These are phyloP conservation scores for Lodderomyces beijingensis DNA, from an alignment of 1,139 yeast species.

Conservation along the genomic window DNA sequence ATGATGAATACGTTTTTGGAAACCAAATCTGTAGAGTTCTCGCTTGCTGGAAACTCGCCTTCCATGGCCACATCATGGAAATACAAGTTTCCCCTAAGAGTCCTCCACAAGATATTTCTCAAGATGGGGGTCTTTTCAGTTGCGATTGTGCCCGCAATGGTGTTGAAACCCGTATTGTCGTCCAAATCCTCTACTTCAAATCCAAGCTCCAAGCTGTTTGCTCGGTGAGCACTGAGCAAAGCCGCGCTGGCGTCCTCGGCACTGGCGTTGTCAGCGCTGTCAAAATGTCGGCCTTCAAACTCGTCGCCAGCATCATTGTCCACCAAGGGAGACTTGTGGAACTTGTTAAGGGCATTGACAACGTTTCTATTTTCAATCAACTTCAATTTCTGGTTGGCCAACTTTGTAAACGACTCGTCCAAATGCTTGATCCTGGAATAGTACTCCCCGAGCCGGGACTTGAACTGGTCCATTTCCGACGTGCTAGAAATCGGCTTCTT, in stretches of 20 bases:
- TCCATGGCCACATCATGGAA: constrained; percentile 46
- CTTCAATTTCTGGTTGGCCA: constrained; percentile 20
- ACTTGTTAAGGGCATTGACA: constrained; percentile 25
- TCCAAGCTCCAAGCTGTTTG: constrained; percentile 27
- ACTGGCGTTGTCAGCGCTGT: too few species aligned
- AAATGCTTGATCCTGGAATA: constrained; percentile 30
- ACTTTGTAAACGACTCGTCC: constrained; percentile 25
- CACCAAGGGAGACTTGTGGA: constrained; percentile 19
- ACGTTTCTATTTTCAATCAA: constrained; percentile 35
- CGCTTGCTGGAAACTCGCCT: constrained; percentile 27
- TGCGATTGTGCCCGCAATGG: constrained; percentile 48
- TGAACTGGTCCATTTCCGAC: constrained; percentile 30
- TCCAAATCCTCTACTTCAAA: constrained; percentile 33
- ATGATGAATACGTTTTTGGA: constrained; percentile 74
- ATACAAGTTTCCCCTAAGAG: constrained; percentile 50
- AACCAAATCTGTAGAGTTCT: constrained; percentile 45
- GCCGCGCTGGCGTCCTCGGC: constrained; percentile 35
- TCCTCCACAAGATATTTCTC: constrained; percentile 52
- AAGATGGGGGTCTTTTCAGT: constrained; percentile 42
- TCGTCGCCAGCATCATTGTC: constrained; percentile 12
- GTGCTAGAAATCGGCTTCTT: constrained; percentile 25
- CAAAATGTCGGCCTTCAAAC: constrained; percentile 10
- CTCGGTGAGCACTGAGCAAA: constrained; percentile 23
- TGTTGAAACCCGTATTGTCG: constrained; percentile 40
- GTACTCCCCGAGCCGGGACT: constrained; percentile 17